Evolutionary conservation across 306 rosid genomes (phyloP).

Genomic region (Clitoria ternatea): DNA sequence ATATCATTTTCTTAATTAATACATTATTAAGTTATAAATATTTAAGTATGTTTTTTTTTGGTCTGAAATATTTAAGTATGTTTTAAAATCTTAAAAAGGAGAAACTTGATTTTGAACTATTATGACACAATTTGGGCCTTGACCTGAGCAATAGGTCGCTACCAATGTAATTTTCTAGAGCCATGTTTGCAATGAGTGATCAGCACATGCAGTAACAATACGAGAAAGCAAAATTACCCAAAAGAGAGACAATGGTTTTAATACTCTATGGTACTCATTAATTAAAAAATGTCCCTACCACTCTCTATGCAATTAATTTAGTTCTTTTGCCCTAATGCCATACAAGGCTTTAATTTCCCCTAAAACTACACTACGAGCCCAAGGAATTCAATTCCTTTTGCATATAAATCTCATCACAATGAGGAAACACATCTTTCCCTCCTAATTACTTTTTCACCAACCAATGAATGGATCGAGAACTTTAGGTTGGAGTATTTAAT

Average conservation of each 20-base stretch:
- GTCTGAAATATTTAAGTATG: too few relatives aligned
- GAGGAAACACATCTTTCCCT: constrained; percentile 6
- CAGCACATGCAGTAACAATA: neutral
- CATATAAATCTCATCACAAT: constrained; percentile 9
- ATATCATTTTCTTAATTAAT: too few relatives aligned
- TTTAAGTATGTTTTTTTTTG: too few relatives aligned
- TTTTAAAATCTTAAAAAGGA: too few relatives aligned
- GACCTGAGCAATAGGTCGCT: neutral
- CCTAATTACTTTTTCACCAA: constrained; percentile 19
- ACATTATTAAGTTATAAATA: too few relatives aligned
- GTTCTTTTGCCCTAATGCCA: neutral
- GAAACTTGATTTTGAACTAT: too few relatives aligned
- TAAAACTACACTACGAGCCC: neutral
- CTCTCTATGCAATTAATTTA: neutral
- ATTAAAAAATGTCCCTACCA: neutral
- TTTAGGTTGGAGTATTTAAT: constrained; percentile 5
- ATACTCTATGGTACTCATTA: neutral
- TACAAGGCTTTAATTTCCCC: constrained; percentile 9
- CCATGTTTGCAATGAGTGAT: neutral
- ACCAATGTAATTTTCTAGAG: constrained; percentile 1
- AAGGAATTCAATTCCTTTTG: constrained; percentile 11
- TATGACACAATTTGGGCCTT: neutral
- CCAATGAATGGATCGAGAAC: neutral
- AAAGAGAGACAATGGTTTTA: constrained; percentile 10
- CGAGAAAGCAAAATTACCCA: constrained; percentile 23